Conservation (phyloP, 805 yeast genomes). For the Metschnikowia hibisci region DNA sequence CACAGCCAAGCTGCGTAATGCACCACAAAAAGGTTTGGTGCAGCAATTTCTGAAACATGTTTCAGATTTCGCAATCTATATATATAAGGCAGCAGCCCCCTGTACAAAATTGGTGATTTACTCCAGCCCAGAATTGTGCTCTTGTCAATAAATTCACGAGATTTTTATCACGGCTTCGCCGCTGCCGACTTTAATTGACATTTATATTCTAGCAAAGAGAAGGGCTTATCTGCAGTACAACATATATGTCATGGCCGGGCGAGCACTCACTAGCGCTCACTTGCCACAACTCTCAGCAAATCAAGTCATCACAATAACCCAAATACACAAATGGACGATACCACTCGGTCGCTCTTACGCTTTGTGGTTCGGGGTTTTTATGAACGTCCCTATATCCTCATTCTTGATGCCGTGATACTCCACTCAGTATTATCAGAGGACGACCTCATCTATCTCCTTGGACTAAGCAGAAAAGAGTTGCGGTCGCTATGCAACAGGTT, state of each 20-base stretch:
- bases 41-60: too few relatives aligned
- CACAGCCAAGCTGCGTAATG: too few relatives aligned
- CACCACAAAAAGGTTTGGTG: too few relatives aligned
- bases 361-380: slow-evolving; percentile 86
- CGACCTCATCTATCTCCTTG: slow-evolving; percentile 75
- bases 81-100: too few relatives aligned
- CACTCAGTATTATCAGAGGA: slow-evolving; percentile 93
- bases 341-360: slow-evolving; percentile 55
- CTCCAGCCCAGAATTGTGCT: too few relatives aligned
- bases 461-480: slow-evolving; percentile 81
- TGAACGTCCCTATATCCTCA: slow-evolving; percentile 73
- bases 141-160: too few relatives aligned
- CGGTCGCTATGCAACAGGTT: slow-evolving; percentile 77
- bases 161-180: too few relatives aligned
- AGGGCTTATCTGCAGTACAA: slow-evolving; percentile 1
- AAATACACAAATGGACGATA: slow-evolving; percentile 33
- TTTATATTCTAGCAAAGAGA: background rate
- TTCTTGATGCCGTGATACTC: slow-evolving; percentile 79
- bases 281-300: background rate
- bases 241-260: background rate
- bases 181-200: too few relatives aligned
- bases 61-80: too few relatives aligned
- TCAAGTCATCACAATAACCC: background rate
- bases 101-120: too few relatives aligned
- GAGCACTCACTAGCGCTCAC: slow-evolving; percentile 1